Evolutionary conservation across 2,329 filamentous ascomycete species (phyloP).

Genomic region (Aphanocladium album): DNA sequence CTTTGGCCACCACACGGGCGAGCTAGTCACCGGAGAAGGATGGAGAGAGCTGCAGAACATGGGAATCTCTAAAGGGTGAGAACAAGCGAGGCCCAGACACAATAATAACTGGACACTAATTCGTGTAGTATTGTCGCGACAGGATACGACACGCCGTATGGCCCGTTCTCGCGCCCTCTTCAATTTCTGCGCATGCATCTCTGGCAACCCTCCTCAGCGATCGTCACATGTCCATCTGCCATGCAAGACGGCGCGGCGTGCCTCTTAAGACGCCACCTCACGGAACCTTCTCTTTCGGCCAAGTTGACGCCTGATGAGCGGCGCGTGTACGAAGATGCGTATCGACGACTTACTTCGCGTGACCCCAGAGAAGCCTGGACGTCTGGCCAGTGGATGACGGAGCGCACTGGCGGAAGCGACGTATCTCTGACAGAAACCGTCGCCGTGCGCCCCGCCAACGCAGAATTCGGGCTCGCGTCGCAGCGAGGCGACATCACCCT

Average conservation of each 20-base stretch:
- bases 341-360: constrained; percentile 47
- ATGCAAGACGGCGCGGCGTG: constrained; percentile 62
- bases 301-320: constrained; percentile 27
- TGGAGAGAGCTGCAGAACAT: constrained; percentile 60
- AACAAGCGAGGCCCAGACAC: background rate
- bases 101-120: background rate
- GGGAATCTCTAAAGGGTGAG: constrained; percentile 49
- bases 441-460: constrained; percentile 31
- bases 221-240: constrained; percentile 59
- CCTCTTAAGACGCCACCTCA: constrained; percentile 42
- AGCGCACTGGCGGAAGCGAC: constrained; percentile 63
- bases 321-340: constrained; percentile 47
- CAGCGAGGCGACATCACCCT: constrained; percentile 27
- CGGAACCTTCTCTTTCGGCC: constrained; percentile 21
- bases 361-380: constrained; percentile 56
- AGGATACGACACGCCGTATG: constrained; percentile 52
- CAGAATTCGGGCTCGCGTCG: constrained; percentile 2
- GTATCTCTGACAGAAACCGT: constrained; percentile 63
- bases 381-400: constrained; percentile 75
- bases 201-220: constrained; percentile 55
- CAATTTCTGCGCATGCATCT: constrained; percentile 56
- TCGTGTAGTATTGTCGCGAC: constrained; percentile 46
- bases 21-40: constrained; percentile 60
- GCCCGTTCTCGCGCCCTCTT: constrained; percentile 48
- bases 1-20: constrained; percentile 55